Percentiles rank a stretch among this genome's conserved stretches.
These are phyloP conservation scores for Toxoplasma gondii DNA, from an alignment of 169 alveolate species.

Conservation along the genomic window DNA sequence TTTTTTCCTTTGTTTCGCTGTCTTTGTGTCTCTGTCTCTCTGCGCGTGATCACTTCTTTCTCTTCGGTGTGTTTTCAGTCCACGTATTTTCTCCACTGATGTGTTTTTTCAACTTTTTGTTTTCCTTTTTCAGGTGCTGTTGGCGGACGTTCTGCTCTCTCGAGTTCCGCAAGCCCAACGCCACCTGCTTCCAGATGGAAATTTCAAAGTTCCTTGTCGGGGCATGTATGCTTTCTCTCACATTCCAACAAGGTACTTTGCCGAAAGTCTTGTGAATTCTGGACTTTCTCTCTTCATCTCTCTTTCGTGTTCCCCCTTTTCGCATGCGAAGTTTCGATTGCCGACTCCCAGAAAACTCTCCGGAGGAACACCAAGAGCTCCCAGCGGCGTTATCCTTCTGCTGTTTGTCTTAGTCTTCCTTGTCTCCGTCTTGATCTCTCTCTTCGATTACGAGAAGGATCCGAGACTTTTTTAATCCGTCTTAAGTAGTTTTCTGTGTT, in stretches of 20 bases:
- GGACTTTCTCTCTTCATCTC: too few relatives aligned
- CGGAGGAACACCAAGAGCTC: too few relatives aligned
- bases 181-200: not conserved
- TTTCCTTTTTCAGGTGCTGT: not conserved
- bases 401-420: too few relatives aligned
- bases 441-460: too few relatives aligned
- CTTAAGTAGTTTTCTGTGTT: too few relatives aligned
- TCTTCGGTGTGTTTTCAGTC: too few relatives aligned
- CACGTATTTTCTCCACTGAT: not conserved
- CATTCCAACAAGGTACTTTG: slow-evolving; percentile 14
- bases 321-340: too few relatives aligned
- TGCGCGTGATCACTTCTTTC: not conserved
- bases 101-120: not conserved
- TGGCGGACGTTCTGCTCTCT: slow-evolving; percentile 52
- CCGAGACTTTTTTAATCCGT: too few relatives aligned
- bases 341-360: too few relatives aligned
- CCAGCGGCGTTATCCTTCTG: too few relatives aligned
- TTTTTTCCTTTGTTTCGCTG: not conserved
- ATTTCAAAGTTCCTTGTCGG: slow-evolving; percentile 34
- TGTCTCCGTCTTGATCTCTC: too few relatives aligned
- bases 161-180: slow-evolving; percentile 40
- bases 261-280: too few relatives aligned
- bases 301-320: not conserved
- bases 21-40: not conserved
- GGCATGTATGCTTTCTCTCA: slow-evolving; percentile 46